Base-by-base conservation (phyloP, 768 basidiomycete species). In the Suillus decipiens region DNA sequence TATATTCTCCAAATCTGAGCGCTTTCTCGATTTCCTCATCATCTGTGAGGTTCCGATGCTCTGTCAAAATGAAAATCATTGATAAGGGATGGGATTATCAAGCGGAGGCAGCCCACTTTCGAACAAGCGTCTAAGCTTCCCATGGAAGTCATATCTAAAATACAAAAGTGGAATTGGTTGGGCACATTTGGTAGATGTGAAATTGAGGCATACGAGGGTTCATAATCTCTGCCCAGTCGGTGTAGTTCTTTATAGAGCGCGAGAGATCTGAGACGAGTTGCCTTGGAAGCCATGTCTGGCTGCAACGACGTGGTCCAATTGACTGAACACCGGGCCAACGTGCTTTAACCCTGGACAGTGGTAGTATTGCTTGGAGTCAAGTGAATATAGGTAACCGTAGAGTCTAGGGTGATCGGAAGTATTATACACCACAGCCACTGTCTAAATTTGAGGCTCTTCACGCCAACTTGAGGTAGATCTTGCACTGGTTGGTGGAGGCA, bases 231-330 rank as follows among this genome's bases (percentile, higher is more conserved):
- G 4, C 92, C 92, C 1, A 95, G 83, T 61, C 90, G 81, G 67
- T 89, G 87, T 9, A 95, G 82, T 70, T 93, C 90, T 71, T 93
- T 95, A 79, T 94, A 95, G 36, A 94, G 77, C 0, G 86, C 81
- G 8, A 93, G 76, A 1, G 86, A 90, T 41, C 90, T 84, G 48
- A 86, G 73, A 31, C 91, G 85, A 50, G 84, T 82, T 22, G 80
- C 73, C 63, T 76, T 81, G 68, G 74, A 76, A 65, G 82, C 79
- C 86, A 88, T 87, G 31, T 51, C 31, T 33, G 31, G 48, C 34
- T 14, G 24, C 37, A 62, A 24, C 24, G 24, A 39, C 10, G 37
- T 56, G 15, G 22, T 37, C n/a, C 12, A 36, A 47, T 14, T 24
- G 45, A 24, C n/a, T 2, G n/a, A 55, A 4, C 19, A 3, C 2